Conservation (phyloP, 768 basidiomycete genomes). For the Mycena latifolia region DNA sequence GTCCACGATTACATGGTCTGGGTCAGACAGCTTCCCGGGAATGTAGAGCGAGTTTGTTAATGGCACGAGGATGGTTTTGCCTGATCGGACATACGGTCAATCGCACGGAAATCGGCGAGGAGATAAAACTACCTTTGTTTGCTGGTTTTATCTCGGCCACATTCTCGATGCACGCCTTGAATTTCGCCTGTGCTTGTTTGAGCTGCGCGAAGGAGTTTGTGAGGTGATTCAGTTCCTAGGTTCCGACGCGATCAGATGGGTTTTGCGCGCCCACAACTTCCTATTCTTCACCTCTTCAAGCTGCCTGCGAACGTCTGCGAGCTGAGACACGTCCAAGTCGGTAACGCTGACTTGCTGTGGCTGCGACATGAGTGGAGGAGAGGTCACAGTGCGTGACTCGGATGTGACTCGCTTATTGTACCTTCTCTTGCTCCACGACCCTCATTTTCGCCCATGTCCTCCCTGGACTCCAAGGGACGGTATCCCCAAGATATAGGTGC, state of each 20-base stretch:
- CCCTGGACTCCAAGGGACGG: constrained; percentile 36
- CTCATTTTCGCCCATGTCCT: constrained; percentile 21
- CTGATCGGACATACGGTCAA: constrained; percentile 53
- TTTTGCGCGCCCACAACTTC: not conserved
- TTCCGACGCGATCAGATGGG: constrained; percentile 14
- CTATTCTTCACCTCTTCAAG: constrained; percentile 82
- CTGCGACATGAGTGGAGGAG: constrained; percentile 51
- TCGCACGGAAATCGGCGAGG: not conserved
- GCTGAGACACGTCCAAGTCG: constrained; percentile 88
- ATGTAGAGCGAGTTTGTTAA: constrained; percentile 96
- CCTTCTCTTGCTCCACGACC: constrained; percentile 16
- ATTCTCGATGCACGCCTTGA: constrained; percentile 87
- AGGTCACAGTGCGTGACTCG: constrained; percentile 18
- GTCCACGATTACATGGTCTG: constrained; percentile 92
- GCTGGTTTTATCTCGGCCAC: constrained; percentile 79
- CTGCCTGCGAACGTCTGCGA: constrained; percentile 90
- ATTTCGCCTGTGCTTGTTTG: constrained; percentile 93
- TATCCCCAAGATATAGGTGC: constrained; percentile 68
- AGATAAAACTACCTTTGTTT: constrained; percentile 64
- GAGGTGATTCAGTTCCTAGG: constrained; percentile 91
- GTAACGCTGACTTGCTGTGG: constrained; percentile 81
- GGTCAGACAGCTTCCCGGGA: constrained; percentile 87
- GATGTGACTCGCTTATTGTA: constrained; percentile 21
- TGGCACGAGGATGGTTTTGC: constrained; percentile 91
- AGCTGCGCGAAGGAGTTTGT: constrained; percentile 94